Evolutionary conservation across 352 stramenopile species (phyloP), one percentile per base, ranked within the genome.

Genomic region (Pythium phragmitis): DNA sequence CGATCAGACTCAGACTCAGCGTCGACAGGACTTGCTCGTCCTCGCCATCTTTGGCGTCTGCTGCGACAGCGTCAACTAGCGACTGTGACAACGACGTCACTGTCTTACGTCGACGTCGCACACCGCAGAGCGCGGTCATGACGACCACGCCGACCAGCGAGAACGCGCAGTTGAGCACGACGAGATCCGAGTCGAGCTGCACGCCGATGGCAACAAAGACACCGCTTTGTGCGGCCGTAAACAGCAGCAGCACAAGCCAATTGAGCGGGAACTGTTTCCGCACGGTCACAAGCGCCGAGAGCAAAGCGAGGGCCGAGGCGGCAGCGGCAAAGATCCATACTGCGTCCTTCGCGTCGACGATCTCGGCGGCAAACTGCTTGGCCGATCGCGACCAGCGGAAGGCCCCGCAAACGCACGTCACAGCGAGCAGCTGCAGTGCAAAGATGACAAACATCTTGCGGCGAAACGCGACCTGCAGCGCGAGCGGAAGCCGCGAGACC

Each of bases 241-340:
- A 74, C 19, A 70, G 17, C 42, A 33, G 8, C 16, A 74, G 47
- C 8, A 65, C 8, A n/a, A 70, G 21, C 65, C 60, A 74, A 42
- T 74, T 74, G 57, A 66, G 51, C 21, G 67, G 67, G 53, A 64
- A 70, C n/a, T 37, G 39, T 26, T 63, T 41, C 46, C 65, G 65
- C 23, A 60, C 30, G 30, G 7, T 17, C 14, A 56, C 14, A 3
- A 56, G 26, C 9, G 46, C 14, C 37, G 66, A 65, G 4, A 70
- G 62, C 26, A 67, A 28, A 17, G 39, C 30, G 14, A 65, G 17
- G 9, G 51, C 56, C 3, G 48, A 47, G 28, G 37, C 7, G 14
- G n/a, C 28, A 4, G 14, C 50, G 4, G 16, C 42, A 8, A 8
- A 48, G 30, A 45, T 16, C 9, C 14, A 17, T 1, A 57, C 3